Evolutionary conservation across 78 protist genomes (phyloP), one percentile per base, ranked within the genome.

Genomic region (Salpingoeca rosetta): DNA sequence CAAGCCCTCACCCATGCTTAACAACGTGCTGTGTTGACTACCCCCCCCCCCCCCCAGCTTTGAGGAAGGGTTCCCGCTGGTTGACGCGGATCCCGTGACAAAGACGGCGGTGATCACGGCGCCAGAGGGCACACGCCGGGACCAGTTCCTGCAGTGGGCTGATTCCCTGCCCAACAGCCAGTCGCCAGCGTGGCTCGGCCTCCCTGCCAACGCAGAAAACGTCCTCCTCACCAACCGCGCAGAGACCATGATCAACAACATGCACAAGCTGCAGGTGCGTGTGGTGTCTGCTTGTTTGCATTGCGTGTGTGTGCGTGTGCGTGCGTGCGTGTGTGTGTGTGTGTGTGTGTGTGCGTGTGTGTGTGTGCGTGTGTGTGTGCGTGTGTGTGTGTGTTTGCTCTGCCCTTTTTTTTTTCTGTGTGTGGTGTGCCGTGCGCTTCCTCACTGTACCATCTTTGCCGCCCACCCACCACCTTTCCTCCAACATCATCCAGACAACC

Each of bases 131-230:
- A 81, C 72, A 38, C 43, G 77, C 42, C 40, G 45, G 40, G 86
- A 42, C 25, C 91, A 85, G 36, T 92, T 93, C 80, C 22, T 74
- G 36, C 80, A 43, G 42, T 95, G 95, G 96, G 88, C 84, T 27
- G 85, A 73, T 26, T 1, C 80, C 36, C 82, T 95, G 36, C 94
- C 97, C n/a, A 85, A 80, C 31, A 11, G 45, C 28, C 90, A 93
- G 41, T 35, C 93, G 36, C 98, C 98, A 36, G 80, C 87, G 56
- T 94, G 96, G 98, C 86, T 94, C 28, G 98, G 98, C 39, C 90
- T 95, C 36, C 96, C 96, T 12, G 90, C 80, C 45, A 81, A 90
- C 82, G 95, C 96, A 0, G 94, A 94, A 45, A 41, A 1, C 26
- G 78, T 89, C 44, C 45, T 95, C 40, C 88, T 93, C 57, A 73